A percentile compares a stretch with the other conserved stretches of the same genome.
Conservation (phyloP, 306 rosid species). For the Medicago arabica region DNA sequence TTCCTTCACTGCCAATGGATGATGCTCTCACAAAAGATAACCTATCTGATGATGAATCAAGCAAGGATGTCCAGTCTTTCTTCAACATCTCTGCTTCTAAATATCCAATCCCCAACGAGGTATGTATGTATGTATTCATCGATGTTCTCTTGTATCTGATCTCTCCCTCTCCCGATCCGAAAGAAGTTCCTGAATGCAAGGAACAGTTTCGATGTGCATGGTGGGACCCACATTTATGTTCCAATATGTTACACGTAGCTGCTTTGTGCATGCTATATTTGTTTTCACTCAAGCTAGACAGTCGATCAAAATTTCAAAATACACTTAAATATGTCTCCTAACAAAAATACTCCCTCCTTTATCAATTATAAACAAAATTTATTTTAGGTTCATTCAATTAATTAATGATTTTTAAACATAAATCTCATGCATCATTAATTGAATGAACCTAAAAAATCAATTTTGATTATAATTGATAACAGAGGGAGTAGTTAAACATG, state of each 20-base stretch:
- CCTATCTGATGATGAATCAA: background rate
- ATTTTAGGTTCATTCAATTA: too few species aligned
- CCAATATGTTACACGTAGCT: background rate
- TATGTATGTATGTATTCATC: background rate
- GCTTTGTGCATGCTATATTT: too few species aligned
- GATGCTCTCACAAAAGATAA: conserved; percentile 25
- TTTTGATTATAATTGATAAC: too few species aligned
- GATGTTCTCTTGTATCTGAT: background rate
- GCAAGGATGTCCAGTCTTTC: conserved; percentile 47
- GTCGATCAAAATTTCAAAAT: too few species aligned
- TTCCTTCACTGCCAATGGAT: conserved; percentile 65
- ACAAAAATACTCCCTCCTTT: too few species aligned
- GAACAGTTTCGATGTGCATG: background rate
- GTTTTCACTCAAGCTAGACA: too few species aligned
- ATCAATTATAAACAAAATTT: too few species aligned
- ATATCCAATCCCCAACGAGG: conserved; percentile 65
- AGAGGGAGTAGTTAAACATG: too few species aligned
- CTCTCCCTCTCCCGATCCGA: background rate
- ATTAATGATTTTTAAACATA: too few species aligned
- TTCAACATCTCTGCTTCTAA: conserved; percentile 63
- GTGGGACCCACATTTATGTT: background rate
- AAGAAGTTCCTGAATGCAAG: background rate
- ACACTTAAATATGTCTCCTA: too few species aligned
- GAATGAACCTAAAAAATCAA: too few species aligned
- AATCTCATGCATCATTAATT: too few species aligned